These are phyloP conservation scores for Ogataea pignaliae DNA, from an alignment of 805 yeast genomes.

Conservation along the genomic window DNA sequence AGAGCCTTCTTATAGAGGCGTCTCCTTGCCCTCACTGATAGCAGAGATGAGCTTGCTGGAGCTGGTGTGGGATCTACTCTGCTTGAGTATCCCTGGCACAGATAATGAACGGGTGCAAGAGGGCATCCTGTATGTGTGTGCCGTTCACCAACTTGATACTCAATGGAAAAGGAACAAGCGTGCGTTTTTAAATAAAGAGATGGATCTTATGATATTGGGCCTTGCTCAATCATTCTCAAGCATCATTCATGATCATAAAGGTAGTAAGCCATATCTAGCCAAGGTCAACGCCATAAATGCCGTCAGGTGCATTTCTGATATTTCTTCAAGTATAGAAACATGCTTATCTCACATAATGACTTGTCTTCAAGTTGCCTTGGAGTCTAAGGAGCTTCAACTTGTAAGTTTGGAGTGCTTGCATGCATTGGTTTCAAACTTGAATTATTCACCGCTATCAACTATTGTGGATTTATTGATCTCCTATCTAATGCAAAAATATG, in stretches of 20 bases:
- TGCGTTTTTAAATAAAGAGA: conserved; percentile 33
- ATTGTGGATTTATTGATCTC: conserved; percentile 73
- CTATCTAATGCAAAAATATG: conserved; percentile 66
- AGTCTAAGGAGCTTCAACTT: conserved; percentile 52
- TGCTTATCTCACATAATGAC: conserved; percentile 82
- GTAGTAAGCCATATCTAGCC: conserved; percentile 66
- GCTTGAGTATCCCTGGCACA: conserved; percentile 32
- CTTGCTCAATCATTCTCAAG: conserved; percentile 77
- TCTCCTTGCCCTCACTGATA: conserved; percentile 31
- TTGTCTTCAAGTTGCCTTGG: conserved; percentile 76
- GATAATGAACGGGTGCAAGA: conserved; percentile 30
- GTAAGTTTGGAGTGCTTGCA: conserved; percentile 68
- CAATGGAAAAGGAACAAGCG: conserved; percentile 28
- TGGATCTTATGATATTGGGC: conserved; percentile 63
- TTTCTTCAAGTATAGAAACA: conserved; percentile 41
- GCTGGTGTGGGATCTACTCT: conserved; percentile 41
- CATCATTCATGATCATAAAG: conserved; percentile 67
- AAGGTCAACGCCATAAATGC: conserved; percentile 72
- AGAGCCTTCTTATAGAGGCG: conserved; percentile 40
- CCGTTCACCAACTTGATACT: conserved; percentile 15
- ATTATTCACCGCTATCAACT: conserved; percentile 52
- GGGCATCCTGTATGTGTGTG: conserved; percentile 34
- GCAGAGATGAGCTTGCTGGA: conserved; percentile 20
- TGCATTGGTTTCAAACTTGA: conserved; percentile 52
- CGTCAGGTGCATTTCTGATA: conserved; percentile 57